Conservation (phyloP, 495 filamentous ascomycete species). For the Daldinia concentrica region DNA sequence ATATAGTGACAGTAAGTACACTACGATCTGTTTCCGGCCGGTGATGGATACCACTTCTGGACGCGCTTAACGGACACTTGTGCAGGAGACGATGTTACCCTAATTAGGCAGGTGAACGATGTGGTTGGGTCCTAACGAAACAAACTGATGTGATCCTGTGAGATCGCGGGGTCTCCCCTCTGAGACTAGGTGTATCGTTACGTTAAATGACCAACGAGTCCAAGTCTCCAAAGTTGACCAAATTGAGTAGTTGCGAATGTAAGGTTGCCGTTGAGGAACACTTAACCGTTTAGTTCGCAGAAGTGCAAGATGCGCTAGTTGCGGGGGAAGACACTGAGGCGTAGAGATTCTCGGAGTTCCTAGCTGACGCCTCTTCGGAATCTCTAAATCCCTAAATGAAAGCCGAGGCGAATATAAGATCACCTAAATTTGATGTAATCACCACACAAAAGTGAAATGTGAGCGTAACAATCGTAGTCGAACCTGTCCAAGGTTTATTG, state of each 20-base stretch:
- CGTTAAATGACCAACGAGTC: conserved; percentile 26
- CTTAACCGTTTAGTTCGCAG: conserved; percentile 7
- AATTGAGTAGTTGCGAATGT: conserved; percentile 29
- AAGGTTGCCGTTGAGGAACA: conserved; percentile 37
- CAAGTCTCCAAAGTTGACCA: conserved; percentile 2
- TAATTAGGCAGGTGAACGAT: conserved; percentile 41
- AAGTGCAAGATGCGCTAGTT: not conserved
- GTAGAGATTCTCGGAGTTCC: conserved; percentile 22
- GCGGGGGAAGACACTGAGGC: conserved; percentile 1
- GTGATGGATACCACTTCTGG: conserved; percentile 31
- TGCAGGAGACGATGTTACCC: conserved; percentile 41
- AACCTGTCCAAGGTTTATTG: conserved; percentile 31
- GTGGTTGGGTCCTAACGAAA: conserved; percentile 37
- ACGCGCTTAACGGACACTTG: conserved; percentile 25
- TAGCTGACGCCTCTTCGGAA: conserved; percentile 23
- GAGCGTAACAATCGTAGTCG: conserved; percentile 22
- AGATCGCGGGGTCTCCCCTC: conserved; percentile 36
- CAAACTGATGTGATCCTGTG: conserved; percentile 40
- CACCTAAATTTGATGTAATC: conserved; percentile 28
- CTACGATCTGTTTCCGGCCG: conserved; percentile 16
- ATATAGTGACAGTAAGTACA: conserved; percentile 25
- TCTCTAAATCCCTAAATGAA: conserved; percentile 33
- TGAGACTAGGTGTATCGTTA: conserved; percentile 41
- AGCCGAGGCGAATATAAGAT: conserved; percentile 15
- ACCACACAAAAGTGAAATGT: conserved; percentile 34